phyloP scores from a whole-genome alignment of 192 early-diverging fungal species.

The Haplosporangium gracile region DNA sequence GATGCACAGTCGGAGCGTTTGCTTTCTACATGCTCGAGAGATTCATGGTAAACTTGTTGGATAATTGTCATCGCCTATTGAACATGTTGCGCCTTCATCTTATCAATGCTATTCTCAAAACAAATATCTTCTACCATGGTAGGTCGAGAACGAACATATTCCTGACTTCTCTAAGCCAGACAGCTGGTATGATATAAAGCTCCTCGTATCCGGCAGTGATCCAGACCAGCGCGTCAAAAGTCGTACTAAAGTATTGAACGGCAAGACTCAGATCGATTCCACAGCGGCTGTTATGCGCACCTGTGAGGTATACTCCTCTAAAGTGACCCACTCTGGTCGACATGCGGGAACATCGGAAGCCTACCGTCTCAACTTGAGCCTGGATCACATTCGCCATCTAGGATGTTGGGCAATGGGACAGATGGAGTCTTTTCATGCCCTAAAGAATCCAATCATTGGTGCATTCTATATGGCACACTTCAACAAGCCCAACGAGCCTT shows the following conservation, averaged over 20 bases:
- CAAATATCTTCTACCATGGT: not conserved
- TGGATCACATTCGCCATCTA: slow-evolving; percentile 27
- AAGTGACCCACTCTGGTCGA: slow-evolving; percentile 27
- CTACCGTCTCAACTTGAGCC: slow-evolving; percentile 5
- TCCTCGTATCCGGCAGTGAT: slow-evolving; percentile 1
- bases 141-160: slow-evolving; percentile 26
- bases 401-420: slow-evolving; percentile 31
- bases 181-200: slow-evolving; percentile 25
- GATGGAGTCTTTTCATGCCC: slow-evolving; percentile 22
- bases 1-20: slow-evolving; percentile 39
- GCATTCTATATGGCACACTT: slow-evolving; percentile 39
- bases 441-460: slow-evolving; percentile 8
- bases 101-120: not conserved
- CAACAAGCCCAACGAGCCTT: slow-evolving; percentile 12
- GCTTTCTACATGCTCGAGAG: slow-evolving; percentile 43
- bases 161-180: slow-evolving; percentile 25
- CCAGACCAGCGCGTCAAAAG: not conserved
- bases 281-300: slow-evolving; percentile 32
- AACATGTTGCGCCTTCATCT: not conserved
- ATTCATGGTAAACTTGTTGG: slow-evolving; percentile 5
- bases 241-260: not conserved
- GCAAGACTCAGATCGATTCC: slow-evolving; percentile 12
- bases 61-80: not conserved
- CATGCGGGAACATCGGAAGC: slow-evolving; percentile 22
- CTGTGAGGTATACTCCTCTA: slow-evolving; percentile 27